Evolutionary conservation across 2,329 filamentous ascomycete genomes (phyloP).

Genomic region (Colletotrichum tamarilloi): DNA sequence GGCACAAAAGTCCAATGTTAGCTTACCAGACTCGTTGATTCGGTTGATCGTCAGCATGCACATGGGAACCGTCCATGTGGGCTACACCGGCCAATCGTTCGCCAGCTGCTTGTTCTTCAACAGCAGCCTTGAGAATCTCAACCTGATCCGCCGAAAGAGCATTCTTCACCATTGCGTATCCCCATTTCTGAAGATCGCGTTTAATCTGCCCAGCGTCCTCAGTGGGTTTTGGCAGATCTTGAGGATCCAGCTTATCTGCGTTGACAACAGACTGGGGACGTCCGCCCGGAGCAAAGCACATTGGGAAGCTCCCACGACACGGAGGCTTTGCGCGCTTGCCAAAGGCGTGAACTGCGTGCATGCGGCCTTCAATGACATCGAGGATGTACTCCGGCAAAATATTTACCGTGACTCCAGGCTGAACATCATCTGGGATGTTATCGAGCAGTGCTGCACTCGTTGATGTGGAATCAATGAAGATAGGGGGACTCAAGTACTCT

Average conservation of each 20-base stretch:
- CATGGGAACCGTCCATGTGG: background rate
- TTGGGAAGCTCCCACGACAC: constrained; percentile 5
- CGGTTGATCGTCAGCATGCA: constrained; percentile 2
- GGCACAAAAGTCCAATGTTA: too few relatives aligned
- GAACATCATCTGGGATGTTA: background rate
- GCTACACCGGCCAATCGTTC: constrained; percentile 1
- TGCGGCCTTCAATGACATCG: constrained; percentile 18
- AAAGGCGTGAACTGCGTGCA: constrained; percentile 11
- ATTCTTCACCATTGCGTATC: constrained; percentile 7
- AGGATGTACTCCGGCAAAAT: constrained; percentile 7
- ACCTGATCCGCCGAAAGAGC: constrained; percentile 4
- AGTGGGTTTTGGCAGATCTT: background rate
- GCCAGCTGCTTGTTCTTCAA: constrained; percentile 11
- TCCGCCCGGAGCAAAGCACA: background rate
- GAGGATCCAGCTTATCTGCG: background rate
- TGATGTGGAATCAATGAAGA: constrained; percentile 5
- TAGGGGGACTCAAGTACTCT: background rate
- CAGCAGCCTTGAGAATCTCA: background rate
- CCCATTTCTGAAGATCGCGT: constrained; percentile 13
- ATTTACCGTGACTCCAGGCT: background rate
- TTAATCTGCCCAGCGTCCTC: constrained; percentile 12
- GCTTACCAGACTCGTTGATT: constrained; percentile 17
- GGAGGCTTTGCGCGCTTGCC: background rate
- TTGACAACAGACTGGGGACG: background rate
- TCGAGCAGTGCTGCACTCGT: background rate